Base-by-base conservation (phyloP, 352 stramenopile genomes). In the Globisporangium splendens region DNA sequence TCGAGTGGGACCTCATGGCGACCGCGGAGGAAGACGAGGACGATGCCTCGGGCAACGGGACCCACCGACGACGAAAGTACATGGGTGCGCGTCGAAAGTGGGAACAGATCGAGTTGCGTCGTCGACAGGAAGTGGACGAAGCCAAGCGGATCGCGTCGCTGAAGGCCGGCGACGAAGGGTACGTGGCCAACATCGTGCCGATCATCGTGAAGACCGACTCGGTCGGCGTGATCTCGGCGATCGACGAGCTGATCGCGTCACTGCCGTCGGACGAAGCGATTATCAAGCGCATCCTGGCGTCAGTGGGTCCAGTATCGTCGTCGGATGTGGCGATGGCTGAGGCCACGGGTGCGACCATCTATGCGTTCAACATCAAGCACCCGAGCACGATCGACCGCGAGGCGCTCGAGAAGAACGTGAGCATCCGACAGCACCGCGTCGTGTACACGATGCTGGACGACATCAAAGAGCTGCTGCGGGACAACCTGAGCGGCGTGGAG, bases 171-270 rank as follows among this genome's bases (percentile, higher is more conserved):
- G 82, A 91, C 50, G 75, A 88, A 17, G 77, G 69, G 0, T 98
- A 98, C 64, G 82, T 98, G 58, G 70, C 84, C 15, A 96, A 96
- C 59, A 82, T 98, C 62, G 92, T 99, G 60, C 96, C 93, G 31
- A 96, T 99, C 48, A 87, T 99, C 31, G 79, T 99, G 28, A 99
- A 99, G 79, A 97, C 96, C 14, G 97, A 99, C 69, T 94, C 96
- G n/a, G 93, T 98, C 53, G 97, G 97, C 50, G 96, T 97, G 42
- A 96, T 98, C 21, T 86, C 98, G 56, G 97, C 97, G 54, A 93
- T 92, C 44, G 79, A 90, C 56, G 77, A 92, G n/a, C 71, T 95
- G 24, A 84, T 95, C 53, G 70, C 82, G 46, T 79, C 83, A 18
- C 63, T 97, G 54, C 77, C 75, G 31, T 75, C 54, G 42, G 75